phyloP scores from a whole-genome alignment of 2,329 filamentous ascomycete genomes.

The Phaeoacremonium minimum region DNA sequence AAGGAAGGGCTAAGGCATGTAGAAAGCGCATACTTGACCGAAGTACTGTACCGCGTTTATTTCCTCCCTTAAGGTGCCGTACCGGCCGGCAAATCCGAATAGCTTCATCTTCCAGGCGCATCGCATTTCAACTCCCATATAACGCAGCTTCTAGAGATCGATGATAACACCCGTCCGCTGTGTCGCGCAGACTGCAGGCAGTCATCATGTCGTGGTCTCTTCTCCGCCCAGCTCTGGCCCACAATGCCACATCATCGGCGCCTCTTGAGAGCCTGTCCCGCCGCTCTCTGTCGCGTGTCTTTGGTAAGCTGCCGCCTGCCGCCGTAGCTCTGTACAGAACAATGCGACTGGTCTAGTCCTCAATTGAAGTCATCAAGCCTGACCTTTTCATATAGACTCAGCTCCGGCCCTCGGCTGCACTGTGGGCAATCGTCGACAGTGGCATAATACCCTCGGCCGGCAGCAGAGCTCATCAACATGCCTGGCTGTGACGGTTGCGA shows the following conservation, averaged over 20 bases:
- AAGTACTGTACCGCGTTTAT: too few relatives aligned
- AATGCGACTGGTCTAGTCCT: neutral
- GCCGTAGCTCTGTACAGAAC: neutral
- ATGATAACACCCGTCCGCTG: conserved; percentile 4
- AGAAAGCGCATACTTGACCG: too few relatives aligned
- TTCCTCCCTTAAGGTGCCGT: too few relatives aligned
- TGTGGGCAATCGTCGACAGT: conserved; percentile 23
- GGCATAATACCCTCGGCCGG: conserved; percentile 29
- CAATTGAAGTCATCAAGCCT: neutral
- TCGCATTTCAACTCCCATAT: too few relatives aligned
- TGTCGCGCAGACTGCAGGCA: conserved; percentile 7
- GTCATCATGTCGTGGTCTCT: conserved; percentile 14
- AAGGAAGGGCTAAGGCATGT: too few relatives aligned
- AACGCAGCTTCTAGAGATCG: too few relatives aligned
- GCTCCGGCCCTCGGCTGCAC: conserved; percentile 3
- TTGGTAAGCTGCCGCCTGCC: conserved; percentile 10
- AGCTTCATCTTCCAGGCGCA: too few relatives aligned
- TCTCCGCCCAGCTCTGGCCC: conserved; percentile 14
- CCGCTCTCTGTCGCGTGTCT: conserved; percentile 8
- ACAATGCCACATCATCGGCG: conserved; percentile 5
- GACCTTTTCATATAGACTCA: conserved; percentile 2
- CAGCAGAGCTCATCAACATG: conserved; percentile 13
- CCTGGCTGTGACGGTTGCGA: conserved; percentile 16
- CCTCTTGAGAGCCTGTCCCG: conserved; percentile 10
- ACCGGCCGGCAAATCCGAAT: too few relatives aligned